These are phyloP conservation scores for Bolboschoenoplectus hybrid DNA, from an alignment of 202 grass and related monocot species.

Conservation along the genomic window DNA sequence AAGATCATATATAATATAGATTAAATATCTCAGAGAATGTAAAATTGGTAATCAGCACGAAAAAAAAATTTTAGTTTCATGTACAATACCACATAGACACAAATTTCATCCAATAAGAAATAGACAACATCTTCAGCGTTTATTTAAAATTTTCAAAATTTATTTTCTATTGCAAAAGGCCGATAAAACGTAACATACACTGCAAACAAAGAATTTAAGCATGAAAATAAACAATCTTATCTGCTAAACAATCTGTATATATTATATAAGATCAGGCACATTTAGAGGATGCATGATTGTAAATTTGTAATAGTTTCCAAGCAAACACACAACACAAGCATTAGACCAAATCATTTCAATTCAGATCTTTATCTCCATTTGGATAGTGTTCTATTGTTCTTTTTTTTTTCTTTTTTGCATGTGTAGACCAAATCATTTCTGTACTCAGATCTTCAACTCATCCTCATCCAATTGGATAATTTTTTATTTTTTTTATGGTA, in stretches of 20 bases:
- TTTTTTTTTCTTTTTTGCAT: background rate
- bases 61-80: background rate
- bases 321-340: background rate
- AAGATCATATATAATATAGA: no score
- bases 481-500: background rate
- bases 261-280: background rate
- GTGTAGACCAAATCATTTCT: constrained; percentile 26
- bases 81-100: background rate
- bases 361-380: constrained; percentile 16
- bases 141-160: background rate
- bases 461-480: background rate
- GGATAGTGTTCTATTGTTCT: background rate
- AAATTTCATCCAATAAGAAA: background rate
- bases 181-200: background rate
- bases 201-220: background rate
- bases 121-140: background rate
- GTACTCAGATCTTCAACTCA: background rate
- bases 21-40: background rate
- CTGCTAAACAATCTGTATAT: background rate
- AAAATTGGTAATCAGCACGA: background rate
- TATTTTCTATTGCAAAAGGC: background rate
- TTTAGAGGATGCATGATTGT: background rate
- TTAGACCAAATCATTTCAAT: constrained; percentile 13
- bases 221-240: background rate
- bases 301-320: constrained; percentile 1